Evolutionary conservation across 352 stramenopile genomes (phyloP).

Genomic region (Globisporangium apiculatum): DNA sequence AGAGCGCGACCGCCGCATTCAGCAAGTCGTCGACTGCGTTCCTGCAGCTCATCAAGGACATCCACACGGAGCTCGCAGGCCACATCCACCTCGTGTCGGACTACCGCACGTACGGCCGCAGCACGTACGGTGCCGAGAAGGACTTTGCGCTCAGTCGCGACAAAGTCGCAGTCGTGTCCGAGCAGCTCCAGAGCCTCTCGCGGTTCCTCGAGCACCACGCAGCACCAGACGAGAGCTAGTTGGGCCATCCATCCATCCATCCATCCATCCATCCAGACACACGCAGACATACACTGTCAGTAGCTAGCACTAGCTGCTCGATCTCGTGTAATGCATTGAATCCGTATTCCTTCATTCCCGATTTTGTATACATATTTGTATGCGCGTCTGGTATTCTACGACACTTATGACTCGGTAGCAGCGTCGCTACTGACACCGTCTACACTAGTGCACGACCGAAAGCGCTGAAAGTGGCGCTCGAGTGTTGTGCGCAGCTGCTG

Average conservation of each 20-base stretch:
- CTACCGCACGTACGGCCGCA: slow-evolving; percentile 78
- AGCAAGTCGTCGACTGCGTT: slow-evolving; percentile 77
- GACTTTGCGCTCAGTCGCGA: slow-evolving; percentile 68
- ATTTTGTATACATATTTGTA: not conserved
- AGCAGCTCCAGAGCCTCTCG: slow-evolving; percentile 71
- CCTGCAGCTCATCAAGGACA: slow-evolving; percentile 80
- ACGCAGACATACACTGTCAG: not conserved
- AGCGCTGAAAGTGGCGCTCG: slow-evolving; percentile 56
- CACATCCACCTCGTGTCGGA: slow-evolving; percentile 83
- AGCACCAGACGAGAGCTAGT: slow-evolving; percentile 45
- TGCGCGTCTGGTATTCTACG: too few relatives aligned
- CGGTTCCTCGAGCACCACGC: slow-evolving; percentile 76
- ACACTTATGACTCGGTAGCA: too few relatives aligned
- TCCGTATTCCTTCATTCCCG: not conserved
- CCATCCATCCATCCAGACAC: too few relatives aligned
- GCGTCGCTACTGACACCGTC: not conserved
- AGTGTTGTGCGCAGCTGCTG: slow-evolving; percentile 32
- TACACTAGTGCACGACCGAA: slow-evolving; percentile 13
- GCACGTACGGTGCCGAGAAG: slow-evolving; percentile 80
- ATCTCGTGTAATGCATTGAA: not conserved
- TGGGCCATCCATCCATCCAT: not conserved
- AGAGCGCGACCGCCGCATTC: slow-evolving; percentile 66
- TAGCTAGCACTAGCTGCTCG: not conserved
- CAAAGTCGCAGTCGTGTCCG: slow-evolving; percentile 72
- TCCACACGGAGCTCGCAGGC: slow-evolving; percentile 74